Evolutionary conservation across 1,139 yeast genomes (phyloP).

Genomic region (Suhomyces maxii): DNA sequence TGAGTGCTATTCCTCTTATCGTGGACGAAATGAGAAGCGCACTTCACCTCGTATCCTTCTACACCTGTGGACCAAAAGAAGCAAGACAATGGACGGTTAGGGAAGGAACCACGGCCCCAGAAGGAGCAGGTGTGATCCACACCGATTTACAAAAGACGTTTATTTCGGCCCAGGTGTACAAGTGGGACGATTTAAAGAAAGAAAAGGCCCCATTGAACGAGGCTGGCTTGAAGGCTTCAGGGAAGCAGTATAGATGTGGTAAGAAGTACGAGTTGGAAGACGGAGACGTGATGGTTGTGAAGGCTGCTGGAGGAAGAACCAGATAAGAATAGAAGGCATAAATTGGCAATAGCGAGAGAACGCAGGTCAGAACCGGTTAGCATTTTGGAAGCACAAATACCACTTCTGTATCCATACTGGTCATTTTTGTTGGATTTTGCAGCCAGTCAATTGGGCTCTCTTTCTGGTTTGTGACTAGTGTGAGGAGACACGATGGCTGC

Average conservation of each 20-base stretch:
- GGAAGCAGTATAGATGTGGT: constrained; percentile 61
- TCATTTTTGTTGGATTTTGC: too few species aligned
- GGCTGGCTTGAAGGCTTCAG: constrained; percentile 43
- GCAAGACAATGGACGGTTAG: constrained; percentile 92
- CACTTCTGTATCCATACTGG: too few species aligned
- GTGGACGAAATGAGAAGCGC: constrained; percentile 66
- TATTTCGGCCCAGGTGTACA: constrained; percentile 83
- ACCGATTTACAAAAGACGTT: constrained; percentile 84
- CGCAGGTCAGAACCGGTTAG: background rate
- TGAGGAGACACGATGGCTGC: too few species aligned
- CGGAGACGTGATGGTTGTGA: constrained; percentile 72
- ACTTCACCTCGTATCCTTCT: constrained; percentile 75
- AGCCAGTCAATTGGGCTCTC: too few species aligned
- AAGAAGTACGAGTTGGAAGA: constrained; percentile 73
- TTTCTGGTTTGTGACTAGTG: too few species aligned
- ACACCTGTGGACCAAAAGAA: constrained; percentile 89
- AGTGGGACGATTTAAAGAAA: constrained; percentile 62
- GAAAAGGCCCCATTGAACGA: constrained; percentile 46
- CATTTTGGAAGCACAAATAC: background rate
- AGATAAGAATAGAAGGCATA: background rate
- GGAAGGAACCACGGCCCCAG: constrained; percentile 76
- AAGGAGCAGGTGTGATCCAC: constrained; percentile 93
- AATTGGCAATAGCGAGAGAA: too few species aligned
- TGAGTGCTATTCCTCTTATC: constrained; percentile 45
- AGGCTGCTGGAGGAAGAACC: constrained; percentile 46